A percentile compares a stretch with the other conserved stretches of the same genome.
phyloP scores from a whole-genome alignment of 306 rosid genomes.

The Boehmeria nivea region DNA sequence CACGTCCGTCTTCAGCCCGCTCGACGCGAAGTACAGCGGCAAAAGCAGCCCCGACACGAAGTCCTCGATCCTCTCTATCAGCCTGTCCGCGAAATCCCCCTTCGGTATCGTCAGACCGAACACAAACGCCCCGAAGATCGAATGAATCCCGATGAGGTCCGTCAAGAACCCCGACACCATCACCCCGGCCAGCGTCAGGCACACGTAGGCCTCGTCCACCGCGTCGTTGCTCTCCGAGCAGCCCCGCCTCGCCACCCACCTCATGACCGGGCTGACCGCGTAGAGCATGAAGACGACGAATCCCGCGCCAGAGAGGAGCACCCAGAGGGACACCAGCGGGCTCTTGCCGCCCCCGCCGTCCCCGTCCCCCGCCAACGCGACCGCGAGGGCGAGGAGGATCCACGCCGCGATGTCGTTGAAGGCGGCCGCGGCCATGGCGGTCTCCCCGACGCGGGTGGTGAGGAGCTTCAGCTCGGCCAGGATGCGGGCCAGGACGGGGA shows the following conservation, averaged over 20 bases:
- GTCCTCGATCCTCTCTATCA: conserved; percentile 72
- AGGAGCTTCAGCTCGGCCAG: conserved; percentile 78
- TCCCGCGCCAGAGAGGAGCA: conserved; percentile 51
- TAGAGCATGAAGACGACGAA: conserved; percentile 64
- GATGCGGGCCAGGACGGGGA: conserved; percentile 85
- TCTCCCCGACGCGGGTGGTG: conserved; percentile 64
- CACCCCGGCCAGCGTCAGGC: conserved; percentile 58
- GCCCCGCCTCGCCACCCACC: conserved; percentile 42
- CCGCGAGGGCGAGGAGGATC: conserved; percentile 74
- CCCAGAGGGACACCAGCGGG: conserved; percentile 63
- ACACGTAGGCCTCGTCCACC: conserved; percentile 51
- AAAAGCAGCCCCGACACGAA: conserved; percentile 71
- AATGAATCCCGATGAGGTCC: conserved; percentile 75
- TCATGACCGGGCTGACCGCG: conserved; percentile 55
- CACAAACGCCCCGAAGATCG: conserved; percentile 79
- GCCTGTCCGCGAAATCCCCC: conserved; percentile 45
- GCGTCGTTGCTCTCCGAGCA: conserved; percentile 36
- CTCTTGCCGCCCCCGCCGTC: conserved; percentile 35
- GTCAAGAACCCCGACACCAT: conserved; percentile 68
- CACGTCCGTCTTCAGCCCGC: conserved; percentile 82
- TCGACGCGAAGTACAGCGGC: conserved; percentile 77
- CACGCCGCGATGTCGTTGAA: conserved; percentile 87
- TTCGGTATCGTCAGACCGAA: conserved; percentile 79
- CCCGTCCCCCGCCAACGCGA: conserved; percentile 53
- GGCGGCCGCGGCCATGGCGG: conserved; percentile 91